These are phyloP conservation scores for Xylaria sp. DNA, from an alignment of 2,329 filamentous ascomycete species.

Conservation along the genomic window DNA sequence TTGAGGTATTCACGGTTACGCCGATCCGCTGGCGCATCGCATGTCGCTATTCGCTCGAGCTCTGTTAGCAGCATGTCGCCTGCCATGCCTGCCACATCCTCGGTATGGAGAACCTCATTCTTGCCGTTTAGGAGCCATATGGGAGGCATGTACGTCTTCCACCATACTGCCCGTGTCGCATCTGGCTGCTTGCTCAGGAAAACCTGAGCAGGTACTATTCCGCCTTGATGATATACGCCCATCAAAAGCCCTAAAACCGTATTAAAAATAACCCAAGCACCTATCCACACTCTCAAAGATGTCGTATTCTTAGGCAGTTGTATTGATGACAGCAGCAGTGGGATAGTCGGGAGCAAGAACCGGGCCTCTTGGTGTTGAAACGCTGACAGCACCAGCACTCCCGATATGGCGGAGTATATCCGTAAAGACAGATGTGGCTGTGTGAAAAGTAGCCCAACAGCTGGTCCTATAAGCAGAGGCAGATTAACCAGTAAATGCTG, in stretches of 20 bases:
- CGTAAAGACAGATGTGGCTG: constrained; percentile 68
- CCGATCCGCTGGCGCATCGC: constrained; percentile 68
- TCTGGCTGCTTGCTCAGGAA: constrained; percentile 77
- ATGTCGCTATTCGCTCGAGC: constrained; percentile 69
- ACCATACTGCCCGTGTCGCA: constrained; percentile 79
- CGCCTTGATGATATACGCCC: constrained; percentile 85
- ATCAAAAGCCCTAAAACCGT: constrained; percentile 74
- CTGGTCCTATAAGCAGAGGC: constrained; percentile 77
- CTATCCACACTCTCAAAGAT: constrained; percentile 65
- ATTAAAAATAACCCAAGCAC: constrained; percentile 77
- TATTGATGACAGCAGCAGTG: constrained; percentile 79
- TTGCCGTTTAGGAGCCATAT: constrained; percentile 83
- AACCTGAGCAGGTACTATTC: constrained; percentile 78
- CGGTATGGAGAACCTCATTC: constrained; percentile 75
- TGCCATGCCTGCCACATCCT: constrained; percentile 78
- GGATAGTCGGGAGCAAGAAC: constrained; percentile 79
- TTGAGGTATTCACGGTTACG: constrained; percentile 67
- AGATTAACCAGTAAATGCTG: constrained; percentile 79
- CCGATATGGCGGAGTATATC: constrained; percentile 79
- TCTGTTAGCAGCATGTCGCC: constrained; percentile 69
- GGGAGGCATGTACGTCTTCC: constrained; percentile 87
- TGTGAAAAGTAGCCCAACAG: constrained; percentile 68
- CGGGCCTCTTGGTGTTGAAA: constrained; percentile 85
- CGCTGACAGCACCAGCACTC: constrained; percentile 74
- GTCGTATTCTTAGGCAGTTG: constrained; percentile 68